Evolutionary conservation across 371 early-diverging fungal species (phyloP).

Genomic region (Mucor ambiguus): DNA sequence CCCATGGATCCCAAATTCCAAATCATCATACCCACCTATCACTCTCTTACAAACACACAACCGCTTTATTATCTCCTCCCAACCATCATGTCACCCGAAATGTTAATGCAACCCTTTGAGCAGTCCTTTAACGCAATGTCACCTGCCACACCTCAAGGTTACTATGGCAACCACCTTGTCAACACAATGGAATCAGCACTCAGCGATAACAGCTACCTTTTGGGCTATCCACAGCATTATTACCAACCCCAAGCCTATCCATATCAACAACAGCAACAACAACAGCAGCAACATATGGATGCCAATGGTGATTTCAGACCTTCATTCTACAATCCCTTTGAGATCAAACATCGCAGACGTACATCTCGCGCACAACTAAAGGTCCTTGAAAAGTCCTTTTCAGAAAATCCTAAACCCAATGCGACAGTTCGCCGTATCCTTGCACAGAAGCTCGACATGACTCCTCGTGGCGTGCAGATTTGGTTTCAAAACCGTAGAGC

Average conservation of each 20-base stretch:
- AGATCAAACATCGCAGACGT: constrained; percentile 62
- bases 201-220: constrained; percentile 8
- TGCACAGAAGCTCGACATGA: constrained; percentile 75
- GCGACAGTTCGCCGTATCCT: constrained; percentile 71
- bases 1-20: background rate
- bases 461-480: constrained; percentile 82
- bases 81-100: constrained; percentile 26
- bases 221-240: constrained; percentile 10
- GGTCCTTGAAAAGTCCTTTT: constrained; percentile 62
- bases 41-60: no score
- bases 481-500: constrained; percentile 96
- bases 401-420: constrained; percentile 68
- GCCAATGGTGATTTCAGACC: constrained; percentile 24
- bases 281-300: background rate
- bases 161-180: constrained; percentile 10
- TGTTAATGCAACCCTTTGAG: constrained; percentile 38
- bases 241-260: background rate
- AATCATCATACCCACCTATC: background rate
- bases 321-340: constrained; percentile 41
- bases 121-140: constrained; percentile 23
- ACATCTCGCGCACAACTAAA: constrained; percentile 66
- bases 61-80: background rate
- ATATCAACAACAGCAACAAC: background rate
- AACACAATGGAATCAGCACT: constrained; percentile 1
- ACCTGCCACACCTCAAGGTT: constrained; percentile 12